These are phyloP conservation scores for Hura crepitans DNA, from an alignment of 441 rosid genomes.

Conservation along the genomic window DNA sequence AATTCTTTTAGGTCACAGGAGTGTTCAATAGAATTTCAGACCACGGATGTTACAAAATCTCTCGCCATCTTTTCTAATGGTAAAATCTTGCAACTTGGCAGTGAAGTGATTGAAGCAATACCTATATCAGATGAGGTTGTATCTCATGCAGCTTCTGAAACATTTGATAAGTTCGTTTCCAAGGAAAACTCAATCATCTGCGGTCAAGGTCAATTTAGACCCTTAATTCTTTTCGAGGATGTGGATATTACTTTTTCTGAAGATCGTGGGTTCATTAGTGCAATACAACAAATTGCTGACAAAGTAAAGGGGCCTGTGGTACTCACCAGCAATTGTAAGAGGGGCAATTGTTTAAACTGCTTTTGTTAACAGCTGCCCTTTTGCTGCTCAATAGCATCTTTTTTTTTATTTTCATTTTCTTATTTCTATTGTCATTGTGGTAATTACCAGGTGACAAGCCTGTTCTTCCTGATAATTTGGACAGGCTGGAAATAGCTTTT, in stretches of 20 bases:
- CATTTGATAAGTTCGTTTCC: constrained; percentile 26
- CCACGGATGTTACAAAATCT: constrained; percentile 25
- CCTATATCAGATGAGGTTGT: constrained; percentile 37
- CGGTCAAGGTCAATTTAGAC: constrained; percentile 43
- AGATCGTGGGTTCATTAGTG: constrained; percentile 85
- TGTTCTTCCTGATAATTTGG: constrained; percentile 65
- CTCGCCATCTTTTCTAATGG: constrained; percentile 25
- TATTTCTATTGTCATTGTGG: constrained; percentile 23
- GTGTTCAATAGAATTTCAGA: constrained; percentile 35
- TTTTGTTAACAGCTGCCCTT: constrained; percentile 17
- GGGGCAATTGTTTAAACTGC: constrained; percentile 18
- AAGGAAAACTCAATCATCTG: constrained; percentile 31
- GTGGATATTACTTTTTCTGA: constrained; percentile 78
- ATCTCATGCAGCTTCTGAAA: constrained; percentile 26
- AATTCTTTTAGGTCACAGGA: constrained; percentile 55
- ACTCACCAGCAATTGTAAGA: constrained; percentile 80
- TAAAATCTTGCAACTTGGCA: constrained; percentile 26
- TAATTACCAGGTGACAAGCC: constrained; percentile 51
- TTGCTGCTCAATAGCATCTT: constrained; percentile 7
- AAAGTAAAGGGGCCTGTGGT: constrained; percentile 86
- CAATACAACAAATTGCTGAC: constrained; percentile 80
- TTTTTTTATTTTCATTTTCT: constrained; percentile 16
- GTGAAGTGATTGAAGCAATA: constrained; percentile 42
- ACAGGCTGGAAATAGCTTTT: constrained; percentile 60
- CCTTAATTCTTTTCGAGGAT: constrained; percentile 89